Percentiles rank a stretch among this genome's conserved stretches.
These are phyloP conservation scores for Cladophialophora exuberans DNA, from an alignment of 2,329 filamentous ascomycete species.

Conservation along the genomic window DNA sequence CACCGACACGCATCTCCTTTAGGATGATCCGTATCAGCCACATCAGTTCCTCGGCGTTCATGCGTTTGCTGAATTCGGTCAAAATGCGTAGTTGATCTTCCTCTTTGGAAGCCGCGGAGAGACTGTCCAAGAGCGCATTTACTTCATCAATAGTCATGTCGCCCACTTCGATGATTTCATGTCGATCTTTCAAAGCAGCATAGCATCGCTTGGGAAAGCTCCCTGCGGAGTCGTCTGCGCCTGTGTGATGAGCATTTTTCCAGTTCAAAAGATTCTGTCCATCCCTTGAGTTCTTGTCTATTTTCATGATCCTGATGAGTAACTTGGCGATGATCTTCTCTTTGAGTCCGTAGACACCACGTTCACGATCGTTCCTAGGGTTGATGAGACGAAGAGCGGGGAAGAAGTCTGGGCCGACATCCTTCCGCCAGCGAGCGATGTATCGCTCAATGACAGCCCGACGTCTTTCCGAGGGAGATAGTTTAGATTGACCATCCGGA, in stretches of 20 bases:
- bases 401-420: conserved; percentile 91
- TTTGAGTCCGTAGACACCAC: conserved; percentile 91
- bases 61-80: conserved; percentile 79
- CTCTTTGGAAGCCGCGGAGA: conserved; percentile 77
- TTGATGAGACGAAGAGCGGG: conserved; percentile 89
- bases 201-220: conserved; percentile 91
- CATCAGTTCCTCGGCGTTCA: conserved; percentile 91
- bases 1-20: conserved; percentile 73
- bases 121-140: conserved; percentile 78
- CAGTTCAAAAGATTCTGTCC: conserved; percentile 84
- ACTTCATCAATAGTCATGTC: conserved; percentile 87
- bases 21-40: conserved; percentile 95
- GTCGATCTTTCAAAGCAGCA: conserved; percentile 85
- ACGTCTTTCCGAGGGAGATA: conserved; percentile 75
- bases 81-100: conserved; percentile 82
- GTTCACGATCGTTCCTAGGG: conserved; percentile 88
- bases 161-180: conserved; percentile 65
- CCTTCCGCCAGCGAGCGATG: conserved; percentile 80
- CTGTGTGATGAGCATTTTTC: conserved; percentile 79
- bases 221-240: conserved; percentile 70
- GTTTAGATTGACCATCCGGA: conserved; percentile 53
- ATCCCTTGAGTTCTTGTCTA: conserved; percentile 88
- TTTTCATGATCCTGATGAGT: conserved; percentile 89
- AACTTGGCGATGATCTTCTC: conserved; percentile 89
- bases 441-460: conserved; percentile 83